Base-by-base conservation (phyloP, 805 yeast genomes). In the Lipomyces anomalus region DNA sequence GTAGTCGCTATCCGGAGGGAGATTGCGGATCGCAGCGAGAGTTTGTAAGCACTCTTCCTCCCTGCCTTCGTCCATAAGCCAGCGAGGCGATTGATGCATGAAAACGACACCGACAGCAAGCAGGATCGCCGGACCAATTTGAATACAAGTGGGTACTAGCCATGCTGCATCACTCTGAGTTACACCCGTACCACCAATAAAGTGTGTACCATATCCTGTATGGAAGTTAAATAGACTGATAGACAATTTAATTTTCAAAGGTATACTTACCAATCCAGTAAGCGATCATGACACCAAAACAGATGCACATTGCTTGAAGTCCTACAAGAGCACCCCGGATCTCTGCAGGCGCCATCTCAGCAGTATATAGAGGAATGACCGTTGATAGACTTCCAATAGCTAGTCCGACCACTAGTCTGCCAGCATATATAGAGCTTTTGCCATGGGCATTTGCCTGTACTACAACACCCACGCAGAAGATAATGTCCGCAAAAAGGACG, bases 41-140 rank as follows among this genome's bases (percentile, higher is more conserved):
- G 53, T 42, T 9, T 45, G 21, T 42, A 56, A 28, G 4, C 60
- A 60, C 17, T 61, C 62, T 3, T 59, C 47, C 49, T 57, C 38
- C 34, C 58, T 43, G 20, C 60, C 57, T 38, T 58, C 50, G 23
- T 55, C 40, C 16, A 62, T 44, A 4, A 62, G 55, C 71, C 72
- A 72, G 52, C 79, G 67, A 35, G 77, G 80, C 6, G 75, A 71
- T 53, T 77, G 79, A 4, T 80, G 79, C 48, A 76, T 62, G 42
- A 67, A 61, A 28, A 62, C 51, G 7, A 72, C 65, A 39, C 75
- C 68, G 9, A 57, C 43, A 13, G 66, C 65, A 48, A 76, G 64
- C 20, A 70, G 44, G 13, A 63, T 42, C 7, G 79, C 79, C 46
- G 76, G 76, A 28, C 74, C 48, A 36, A 74, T 63, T 56, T 74